phyloP scores from a whole-genome alignment of 2,329 filamentous ascomycete genomes.

The Pseudogymnoascus sp. region DNA sequence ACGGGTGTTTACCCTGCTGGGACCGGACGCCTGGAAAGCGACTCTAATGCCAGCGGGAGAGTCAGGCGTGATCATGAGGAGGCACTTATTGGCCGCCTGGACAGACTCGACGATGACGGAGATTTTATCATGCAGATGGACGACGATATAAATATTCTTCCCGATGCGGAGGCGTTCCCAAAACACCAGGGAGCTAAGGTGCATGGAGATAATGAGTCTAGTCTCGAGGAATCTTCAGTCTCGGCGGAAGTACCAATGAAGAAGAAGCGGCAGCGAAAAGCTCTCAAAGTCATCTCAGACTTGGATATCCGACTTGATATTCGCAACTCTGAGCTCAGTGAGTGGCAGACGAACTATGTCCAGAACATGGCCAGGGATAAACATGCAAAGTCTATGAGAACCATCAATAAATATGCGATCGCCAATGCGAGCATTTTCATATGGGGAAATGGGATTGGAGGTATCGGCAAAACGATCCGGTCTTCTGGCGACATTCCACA shows the following conservation, averaged over 20 bases:
- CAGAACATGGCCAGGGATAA: conserved; percentile 49
- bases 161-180: conserved; percentile 26
- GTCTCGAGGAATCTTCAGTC: conserved; percentile 29
- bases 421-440: conserved; percentile 58
- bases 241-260: conserved; percentile 33
- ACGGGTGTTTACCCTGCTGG: not conserved
- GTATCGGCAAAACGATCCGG: conserved; percentile 42
- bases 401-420: conserved; percentile 42
- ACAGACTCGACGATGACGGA: conserved; percentile 24
- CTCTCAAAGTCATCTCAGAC: conserved; percentile 26
- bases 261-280: conserved; percentile 29
- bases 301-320: conserved; percentile 48
- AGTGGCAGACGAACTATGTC: conserved; percentile 53
- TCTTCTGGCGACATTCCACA: conserved; percentile 24
- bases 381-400: conserved; percentile 38
- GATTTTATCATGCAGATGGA: conserved; percentile 22
- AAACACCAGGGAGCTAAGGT: conserved; percentile 21
- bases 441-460: conserved; percentile 48
- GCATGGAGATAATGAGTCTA: conserved; percentile 17
- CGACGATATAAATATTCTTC: conserved; percentile 24
- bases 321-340: conserved; percentile 46
- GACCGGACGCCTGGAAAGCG: conserved; percentile 22
- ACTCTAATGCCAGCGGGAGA: conserved; percentile 32
- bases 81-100: conserved; percentile 24
- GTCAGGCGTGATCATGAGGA: conserved; percentile 38